Base-by-base conservation (phyloP, 2,329 filamentous ascomycete genomes). In the Pseudogymnoascus destructans region DNA sequence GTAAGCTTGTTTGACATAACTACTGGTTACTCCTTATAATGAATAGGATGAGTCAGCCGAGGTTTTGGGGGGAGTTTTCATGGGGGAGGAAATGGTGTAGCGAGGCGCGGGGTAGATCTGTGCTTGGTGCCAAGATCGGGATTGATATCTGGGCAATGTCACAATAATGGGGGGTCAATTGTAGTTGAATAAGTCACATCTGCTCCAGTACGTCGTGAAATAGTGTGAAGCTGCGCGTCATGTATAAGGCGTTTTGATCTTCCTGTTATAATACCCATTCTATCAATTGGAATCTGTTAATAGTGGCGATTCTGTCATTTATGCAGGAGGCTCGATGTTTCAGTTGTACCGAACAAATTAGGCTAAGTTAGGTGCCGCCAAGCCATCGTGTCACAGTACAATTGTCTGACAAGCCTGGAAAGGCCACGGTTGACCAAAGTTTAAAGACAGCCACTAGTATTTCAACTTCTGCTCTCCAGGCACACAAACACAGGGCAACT, bases 371-470 rank as follows among this genome's bases (percentile, higher is more conserved):
- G 46, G n/a, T 52, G 25, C 46, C 11, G 46, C 46, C 46, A 52
- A 52, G 46, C n/a, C 25, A 30, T 32, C 46, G 46, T 52, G 46
- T 30, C 25, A 25, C 25, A 52, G 46, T 30, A 30, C 46, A 52
- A 32, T 52, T 5, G 46, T 32, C 46, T 52, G 46, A 52, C 46
- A 32, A 52, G 46, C 54, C 54, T 56, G 30, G 30, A 56, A 56
- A 56, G 54, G 54, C 54, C 54, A 56, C 54, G 54, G 32, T 56
- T 56, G 32, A 56, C 54, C 54, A 56, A 56, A 56, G 54, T 56
- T 55, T 52, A 52, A 52, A 52, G 46, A 52, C 46, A 30, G 46
- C 46, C 46, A 30, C 46, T 52, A 52, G 46, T 52, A 52, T 30
- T 52, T 52, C 25, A 52, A 30, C 46, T 52, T 52, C 46, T 52